Evolutionary conservation across 129 eudicot species (phyloP).

Genomic region (Dittrichia graveolens): DNA sequence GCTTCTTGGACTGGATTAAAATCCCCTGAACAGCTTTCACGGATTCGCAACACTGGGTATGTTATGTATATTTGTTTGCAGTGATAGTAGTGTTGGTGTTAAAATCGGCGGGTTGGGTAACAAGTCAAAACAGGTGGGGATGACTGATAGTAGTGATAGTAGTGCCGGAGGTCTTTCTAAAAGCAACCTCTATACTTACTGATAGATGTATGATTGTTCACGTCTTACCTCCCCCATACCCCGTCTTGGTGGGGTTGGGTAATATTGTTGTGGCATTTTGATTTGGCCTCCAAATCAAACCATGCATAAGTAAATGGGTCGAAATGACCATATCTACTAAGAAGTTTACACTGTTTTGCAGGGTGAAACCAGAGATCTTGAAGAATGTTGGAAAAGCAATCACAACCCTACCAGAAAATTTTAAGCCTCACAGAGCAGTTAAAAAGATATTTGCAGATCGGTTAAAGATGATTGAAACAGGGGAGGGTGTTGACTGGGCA

Average conservation of each 20-base stretch:
- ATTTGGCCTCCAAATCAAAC: too few relatives aligned
- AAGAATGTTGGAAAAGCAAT: constrained; percentile 83
- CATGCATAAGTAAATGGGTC: not conserved
- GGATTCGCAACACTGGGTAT: constrained; percentile 96
- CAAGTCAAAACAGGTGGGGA: not conserved
- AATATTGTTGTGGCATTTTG: too few relatives aligned
- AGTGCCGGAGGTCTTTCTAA: too few relatives aligned
- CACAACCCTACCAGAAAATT: constrained; percentile 71
- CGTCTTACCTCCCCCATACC: too few relatives aligned
- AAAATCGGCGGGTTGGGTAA: not conserved
- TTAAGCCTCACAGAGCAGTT: constrained; percentile 91
- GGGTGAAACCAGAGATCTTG: constrained; percentile 90
- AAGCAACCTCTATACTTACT: too few relatives aligned
- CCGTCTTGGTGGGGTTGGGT: too few relatives aligned
- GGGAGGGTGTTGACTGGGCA: constrained; percentile 95
- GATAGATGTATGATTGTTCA: too few relatives aligned
- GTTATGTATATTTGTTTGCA: constrained; percentile 12
- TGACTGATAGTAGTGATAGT: too few relatives aligned
- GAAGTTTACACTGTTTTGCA: constrained; percentile 33
- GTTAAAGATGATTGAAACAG: constrained; percentile 45
- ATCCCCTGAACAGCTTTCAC: constrained; percentile 92
- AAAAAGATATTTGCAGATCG: constrained; percentile 83
- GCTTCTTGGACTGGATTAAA: constrained; percentile 94
- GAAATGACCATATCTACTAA: not conserved
- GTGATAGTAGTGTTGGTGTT: not conserved